These are phyloP conservation scores for Saitozyma podzolica DNA, from an alignment of 768 basidiomycete genomes.

Conservation along the genomic window DNA sequence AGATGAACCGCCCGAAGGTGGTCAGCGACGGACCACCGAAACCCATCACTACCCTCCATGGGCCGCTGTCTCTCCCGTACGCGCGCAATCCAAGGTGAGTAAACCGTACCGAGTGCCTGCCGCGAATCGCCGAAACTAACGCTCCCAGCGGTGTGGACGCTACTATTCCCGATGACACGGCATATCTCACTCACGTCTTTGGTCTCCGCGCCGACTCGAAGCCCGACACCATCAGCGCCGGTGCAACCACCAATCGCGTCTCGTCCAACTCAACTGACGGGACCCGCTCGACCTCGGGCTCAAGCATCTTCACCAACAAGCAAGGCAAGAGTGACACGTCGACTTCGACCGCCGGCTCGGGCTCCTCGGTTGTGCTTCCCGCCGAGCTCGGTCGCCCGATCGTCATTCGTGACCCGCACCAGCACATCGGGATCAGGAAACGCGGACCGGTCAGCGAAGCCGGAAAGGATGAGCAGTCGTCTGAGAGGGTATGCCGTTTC, in stretches of 20 bases:
- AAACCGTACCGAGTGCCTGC: background rate
- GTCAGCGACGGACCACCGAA: constrained; percentile 15
- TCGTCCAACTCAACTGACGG: background rate
- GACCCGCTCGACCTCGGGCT: background rate
- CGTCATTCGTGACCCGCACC: constrained; percentile 22
- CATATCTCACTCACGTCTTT: constrained; percentile 21
- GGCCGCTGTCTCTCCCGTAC: constrained; percentile 38
- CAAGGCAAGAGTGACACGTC: background rate
- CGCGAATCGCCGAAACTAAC: constrained; percentile 5
- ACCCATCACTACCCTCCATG: constrained; percentile 35
- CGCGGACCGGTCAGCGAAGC: background rate
- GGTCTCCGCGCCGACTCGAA: constrained; percentile 18
- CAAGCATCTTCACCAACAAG: background rate
- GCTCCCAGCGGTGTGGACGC: constrained; percentile 37
- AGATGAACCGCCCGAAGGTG: constrained; percentile 16
- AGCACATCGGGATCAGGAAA: constrained; percentile 20
- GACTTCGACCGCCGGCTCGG: background rate
- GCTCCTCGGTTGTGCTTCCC: constrained; percentile 1
- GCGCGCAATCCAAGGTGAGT: constrained; percentile 47
- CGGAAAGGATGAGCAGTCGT: background rate
- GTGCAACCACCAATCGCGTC: background rate
- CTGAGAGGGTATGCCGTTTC: too few relatives aligned
- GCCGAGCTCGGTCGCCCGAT: background rate
- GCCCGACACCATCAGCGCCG: background rate
- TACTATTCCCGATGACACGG: constrained; percentile 29